Base-by-base conservation (phyloP, 2,329 filamentous ascomycete species). In the Ceratocystis huliohia region DNA sequence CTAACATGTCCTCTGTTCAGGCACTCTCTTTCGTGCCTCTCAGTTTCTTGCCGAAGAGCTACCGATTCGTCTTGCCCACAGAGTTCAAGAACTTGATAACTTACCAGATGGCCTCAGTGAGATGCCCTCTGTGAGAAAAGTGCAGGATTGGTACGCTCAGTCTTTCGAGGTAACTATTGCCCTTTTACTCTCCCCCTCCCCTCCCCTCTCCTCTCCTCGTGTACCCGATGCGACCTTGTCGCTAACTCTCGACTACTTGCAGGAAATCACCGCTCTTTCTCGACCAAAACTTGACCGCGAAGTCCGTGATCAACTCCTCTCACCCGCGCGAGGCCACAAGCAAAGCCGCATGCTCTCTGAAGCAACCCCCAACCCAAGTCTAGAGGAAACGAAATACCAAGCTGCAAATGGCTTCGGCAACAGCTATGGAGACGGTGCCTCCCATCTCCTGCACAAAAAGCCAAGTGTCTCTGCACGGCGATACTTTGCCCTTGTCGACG, bases 31-130 rank as follows among this genome's bases (percentile, higher is more conserved):
- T 79, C 89, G 93, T 75, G 94, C 94, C 64, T 97, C 94, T 30
- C 94, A 97, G 79, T 99, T 99, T 78, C 86, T 99, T 67, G 94
- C 93, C 73, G 94, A 99, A 80, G 94, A 99, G 80, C 85, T 99
- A 28, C 94, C 94, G 71, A 99, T 99, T 73, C 89, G 94, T 65
- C 82, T 99, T 69, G 94, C 94, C 72, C 94, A 99, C 78, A 89
- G 94, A 70, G 94, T 99, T 68, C 89, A 96, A 77, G 94, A 99
- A 79, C 84, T 99, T 67, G 86, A 88, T 69, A 89, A 91, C 73
- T 81, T 99, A 1, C 94, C 94, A 45, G 94, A 99, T 82, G 94
- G 94, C 66, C 84, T 99, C 69, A 96, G 91, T 75, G 92, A 97
- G 71, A 97, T 99, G 94, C 90, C 92, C 48, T 97, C 94, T 10